A percentile compares a stretch with the other conserved stretches of the same genome.
phyloP scores from a whole-genome alignment of 2,329 filamentous ascomycete species.

The Verticillium nonalfalfae region DNA sequence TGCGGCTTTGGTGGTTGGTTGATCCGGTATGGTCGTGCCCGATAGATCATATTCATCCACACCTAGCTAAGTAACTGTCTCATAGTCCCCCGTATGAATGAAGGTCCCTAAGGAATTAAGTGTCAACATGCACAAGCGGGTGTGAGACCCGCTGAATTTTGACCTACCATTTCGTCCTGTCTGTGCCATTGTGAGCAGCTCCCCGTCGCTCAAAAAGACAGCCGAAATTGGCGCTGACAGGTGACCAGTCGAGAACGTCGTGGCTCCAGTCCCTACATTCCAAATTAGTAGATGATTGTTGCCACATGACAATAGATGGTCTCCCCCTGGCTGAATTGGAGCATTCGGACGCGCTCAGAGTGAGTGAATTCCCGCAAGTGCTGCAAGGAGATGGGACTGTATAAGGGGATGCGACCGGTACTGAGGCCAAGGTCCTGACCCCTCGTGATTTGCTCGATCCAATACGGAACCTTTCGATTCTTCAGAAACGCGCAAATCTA shows the following conservation, averaged over 20 bases:
- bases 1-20: conserved; percentile 9
- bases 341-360: conserved; percentile 15
- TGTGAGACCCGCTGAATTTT: background rate
- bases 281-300: conserved; percentile 13
- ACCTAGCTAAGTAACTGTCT: conserved; percentile 6
- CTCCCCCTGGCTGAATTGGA: conserved; percentile 18
- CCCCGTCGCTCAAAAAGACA: conserved; percentile 8
- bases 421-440: conserved; percentile 15
- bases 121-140: background rate
- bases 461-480: conserved; percentile 20
- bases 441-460: conserved; percentile 23
- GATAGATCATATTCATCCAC: background rate
- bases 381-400: conserved; percentile 17
- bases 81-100: conserved; percentile 6
- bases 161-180: conserved; percentile 14
- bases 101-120: conserved; percentile 5
- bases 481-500: conserved; percentile 56
- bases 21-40: conserved; percentile 4
- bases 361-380: conserved; percentile 13
- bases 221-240: conserved; percentile 8
- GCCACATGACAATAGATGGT: conserved; percentile 16
- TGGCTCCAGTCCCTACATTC: conserved; percentile 10
- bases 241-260: conserved; percentile 11
- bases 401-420: conserved; percentile 20
- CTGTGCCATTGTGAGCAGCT: conserved; percentile 12